Base-by-base conservation (phyloP, 1,284 basidiomycete genomes). In the Pholiota adiposa region DNA sequence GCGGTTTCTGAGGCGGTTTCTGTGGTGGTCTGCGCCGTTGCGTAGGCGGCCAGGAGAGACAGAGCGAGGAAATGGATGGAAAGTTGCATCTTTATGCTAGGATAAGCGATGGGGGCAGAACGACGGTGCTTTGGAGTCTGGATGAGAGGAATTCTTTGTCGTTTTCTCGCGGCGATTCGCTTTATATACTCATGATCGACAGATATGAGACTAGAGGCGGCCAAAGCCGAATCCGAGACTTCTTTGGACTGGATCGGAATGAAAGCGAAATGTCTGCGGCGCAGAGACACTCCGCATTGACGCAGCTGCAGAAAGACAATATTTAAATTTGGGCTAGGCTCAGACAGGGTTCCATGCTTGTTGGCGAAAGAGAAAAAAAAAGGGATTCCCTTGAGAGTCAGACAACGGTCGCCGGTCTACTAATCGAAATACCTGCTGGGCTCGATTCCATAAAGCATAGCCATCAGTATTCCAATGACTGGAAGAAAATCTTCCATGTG, bases 1-100 rank as follows among this genome's bases (percentile, higher is more conserved):
- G 23, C 55, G 23, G 36, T 33, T 5, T 33, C 31, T 5, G 31
- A 6, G 12, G 5, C 31, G 6, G 31, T 38, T 4, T 50, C 48
- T 36, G 19, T 31, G 38, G 83, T 87, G 71, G 84, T 86, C 87
- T 90, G 63, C 29, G 16, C 54, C 9, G 43, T 23, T 25, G 54
- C 54, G 56, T 63, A 61, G 51, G 60, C 69, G 91, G 89, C 84
- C 84, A 59, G 86, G 92, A 82, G 90, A 90, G 40, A 89, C 88
- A 60, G 90, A 88, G 49, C 82, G 90, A 72, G 91, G 87, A 84
- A 89, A 90, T 71, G 65, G 81, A 65, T 53, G 34, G 27, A 58
- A 34, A 23, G 25, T 52, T 51, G 33, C 51, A 49, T 59, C 25
- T 27, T 43, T 25, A 14, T 48, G 19, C 2, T 31, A 29, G 21